Base-by-base conservation (phyloP, 208 protist genomes). In the Wallacemonas collosoma region DNA sequence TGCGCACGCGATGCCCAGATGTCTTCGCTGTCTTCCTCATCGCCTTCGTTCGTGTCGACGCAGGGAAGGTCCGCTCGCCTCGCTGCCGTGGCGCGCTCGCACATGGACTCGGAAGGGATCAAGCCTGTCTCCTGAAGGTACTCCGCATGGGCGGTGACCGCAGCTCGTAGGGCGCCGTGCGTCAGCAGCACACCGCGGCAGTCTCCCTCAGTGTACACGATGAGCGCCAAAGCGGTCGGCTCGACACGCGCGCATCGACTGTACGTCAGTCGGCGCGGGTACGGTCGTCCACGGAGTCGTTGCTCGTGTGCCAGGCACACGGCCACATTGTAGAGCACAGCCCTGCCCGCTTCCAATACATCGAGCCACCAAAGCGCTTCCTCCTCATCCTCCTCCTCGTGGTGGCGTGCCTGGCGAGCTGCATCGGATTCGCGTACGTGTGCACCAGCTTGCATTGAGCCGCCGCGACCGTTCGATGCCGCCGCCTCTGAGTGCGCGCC, bases 101-200 rank as follows among this genome's bases (percentile, higher is more conserved):
- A 15, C 53, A 7, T 7, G 14, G 53, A 8, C 26, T 8, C 43
- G 7, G 17, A 43, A 1, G 14, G 8, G 26, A 62, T 15, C 12
- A 36, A 3, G 35, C 45, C 68, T 15, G 45, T 47, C n/a, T 61
- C 44, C 40, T 64, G 58, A 47, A 90, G 26, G 57, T 77, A 71
- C 60, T 84, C 82, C 11, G 71, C 66, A 57, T 85, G 66, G 0
- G 73, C 72, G 11, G 73, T 75, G 54, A 86, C 67, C 12, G 86
- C 85, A 1, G 82, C 86, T 35, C 71, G 66, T 43, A 90, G 44
- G 17, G 82, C 86, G 26, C 82, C 89, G 68, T 98, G 89, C 35
- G 83, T 91, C 53, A 95, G 83, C 58, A 95, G 73, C 41, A 96
- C 91, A 39, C 93, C 94, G 50, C 93, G 93, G 4, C 88, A 79